Evolutionary conservation across 441 rosid genomes (phyloP), one percentile per base, ranked within the genome.

Genomic region (Metrosideros polymorpha): DNA sequence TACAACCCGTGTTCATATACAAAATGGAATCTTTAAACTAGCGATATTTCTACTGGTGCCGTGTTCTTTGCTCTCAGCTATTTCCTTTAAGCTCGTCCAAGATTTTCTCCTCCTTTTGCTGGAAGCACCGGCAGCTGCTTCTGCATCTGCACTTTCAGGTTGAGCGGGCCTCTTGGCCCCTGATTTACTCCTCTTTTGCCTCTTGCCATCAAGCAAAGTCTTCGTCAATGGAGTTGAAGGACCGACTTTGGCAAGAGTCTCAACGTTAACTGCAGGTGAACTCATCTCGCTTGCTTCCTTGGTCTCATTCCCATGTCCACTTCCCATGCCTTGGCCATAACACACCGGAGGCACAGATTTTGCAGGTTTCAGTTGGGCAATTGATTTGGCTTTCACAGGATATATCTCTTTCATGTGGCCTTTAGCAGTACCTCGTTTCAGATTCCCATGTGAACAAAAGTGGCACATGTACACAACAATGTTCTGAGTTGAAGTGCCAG

Each of bases 391-490:
- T 89, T 94, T 95, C 42, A 91, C 13, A 6, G 96, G 98, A 85
- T 83, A 91, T 57, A 95, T 89, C 66, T 90, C 97, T 91, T 94
- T 96, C 94, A 92, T 89, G 83, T 94, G 90, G 89, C 92, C 96
- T 90, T 89, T 91, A 5, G 91, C 71, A 71, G 98, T 92, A 43
- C 98, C 98, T 89, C 95, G 91, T 91, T 92, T 95, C 27, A 90
- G 86, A 88, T 95, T 96, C 53, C 86, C 77, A 85, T 92, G 93
- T 42, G 90, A 94, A 88, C 98, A 95, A 84, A 92, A 93, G 87
- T 88, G 91, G 92, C 98, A 97, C 15, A 86, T 84, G 91, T 91
- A 94, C 35, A 93, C 95, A 84, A 95, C 97, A 85, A 75, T 92
- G 90, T 94, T 97, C 92, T 91, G 90, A 52, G 90, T 75, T 29